Evolutionary conservation across 768 basidiomycete species (phyloP), one percentile per base, ranked within the genome.

Genomic region (Lactarius tabidus): DNA sequence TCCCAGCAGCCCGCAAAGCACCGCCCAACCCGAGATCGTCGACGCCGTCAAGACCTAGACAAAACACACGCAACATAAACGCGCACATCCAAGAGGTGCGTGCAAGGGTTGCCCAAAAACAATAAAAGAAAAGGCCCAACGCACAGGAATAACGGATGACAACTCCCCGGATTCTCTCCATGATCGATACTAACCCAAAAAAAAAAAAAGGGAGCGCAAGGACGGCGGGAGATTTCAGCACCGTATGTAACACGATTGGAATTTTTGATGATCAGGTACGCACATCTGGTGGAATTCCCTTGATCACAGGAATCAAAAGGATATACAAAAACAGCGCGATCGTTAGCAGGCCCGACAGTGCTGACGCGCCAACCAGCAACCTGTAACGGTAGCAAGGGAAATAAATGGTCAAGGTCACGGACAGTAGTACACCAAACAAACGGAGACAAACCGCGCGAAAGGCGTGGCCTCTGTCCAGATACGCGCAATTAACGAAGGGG

Each of bases 111-210:
- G 12, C 12, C 45, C 3, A 33, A 26, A 17, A 54, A 26, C 2
- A 48, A 3, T 20, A 45, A 45, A 45, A 28, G 23, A 52, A 53
- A 43, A 56, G 20, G 7, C 12, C 2, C 12, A 17, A 68, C 75
- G 26, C 53, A 78, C 82, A 35, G 89, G 90, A 68, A 91, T 89
- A 10, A 88, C 82, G 2, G 79, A 81, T 1, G 88, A 88, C 35
- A 92, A 75, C 26, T 85, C 76, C 26, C 85, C 85, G 6, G 89
- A 90, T 69, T 88, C 78, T 69, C 87, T 79, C 90, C 90, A 92
- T 18, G 83, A 82, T 55, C 80, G 85, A 71, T 89, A 91, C 90
- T 92, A 71, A 26, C 36, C 56, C 68, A 57, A n/a, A 57, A 70
- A 58, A 18, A 48, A 55, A 17, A 2, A 53, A 36, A 28, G 31